These are phyloP conservation scores for Trichoderma koningiopsis DNA, from an alignment of 2,329 filamentous ascomycete species.

Conservation along the genomic window DNA sequence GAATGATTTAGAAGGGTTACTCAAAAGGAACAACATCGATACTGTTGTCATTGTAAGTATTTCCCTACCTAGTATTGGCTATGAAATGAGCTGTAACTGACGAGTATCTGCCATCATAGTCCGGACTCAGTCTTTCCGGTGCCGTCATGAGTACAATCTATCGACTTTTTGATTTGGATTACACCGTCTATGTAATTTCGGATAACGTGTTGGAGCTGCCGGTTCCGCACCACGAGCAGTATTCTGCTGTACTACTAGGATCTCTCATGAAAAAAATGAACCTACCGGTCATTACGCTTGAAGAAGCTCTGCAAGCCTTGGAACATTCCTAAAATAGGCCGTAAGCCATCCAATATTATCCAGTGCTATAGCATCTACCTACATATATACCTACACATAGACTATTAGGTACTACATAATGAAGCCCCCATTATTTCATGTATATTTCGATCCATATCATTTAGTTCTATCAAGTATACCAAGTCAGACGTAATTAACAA, in stretches of 20 bases:
- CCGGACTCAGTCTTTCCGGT: slow-evolving; percentile 45
- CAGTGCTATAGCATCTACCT: no score
- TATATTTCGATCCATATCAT: not conserved
- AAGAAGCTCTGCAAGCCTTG: slow-evolving; percentile 20
- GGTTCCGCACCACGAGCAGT: slow-evolving; percentile 1
- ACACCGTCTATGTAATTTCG: slow-evolving; percentile 44
- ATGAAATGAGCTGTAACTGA: not conserved
- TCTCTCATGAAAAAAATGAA: slow-evolving; percentile 25
- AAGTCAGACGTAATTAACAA: not conserved
- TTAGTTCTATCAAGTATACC: not conserved
- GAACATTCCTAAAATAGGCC: not conserved
- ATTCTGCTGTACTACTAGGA: not conserved
- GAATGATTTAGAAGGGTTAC: slow-evolving; percentile 45
- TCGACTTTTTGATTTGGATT: slow-evolving; percentile 47
- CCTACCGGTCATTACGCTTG: slow-evolving; percentile 8
- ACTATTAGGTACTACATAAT: not conserved
- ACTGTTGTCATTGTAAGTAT: slow-evolving; percentile 44
- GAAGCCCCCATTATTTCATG: not conserved
- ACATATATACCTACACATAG: no score
- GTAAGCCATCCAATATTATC: no score
- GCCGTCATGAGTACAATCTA: slow-evolving; percentile 48
- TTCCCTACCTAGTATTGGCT: fast-evolving
- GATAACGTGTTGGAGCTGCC: slow-evolving; percentile 38
- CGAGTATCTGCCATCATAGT: slow-evolving; percentile 30
- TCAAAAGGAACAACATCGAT: slow-evolving; percentile 43